Base-by-base conservation (phyloP, 192 early-diverging fungal species). In the Dissophora ornata region DNA sequence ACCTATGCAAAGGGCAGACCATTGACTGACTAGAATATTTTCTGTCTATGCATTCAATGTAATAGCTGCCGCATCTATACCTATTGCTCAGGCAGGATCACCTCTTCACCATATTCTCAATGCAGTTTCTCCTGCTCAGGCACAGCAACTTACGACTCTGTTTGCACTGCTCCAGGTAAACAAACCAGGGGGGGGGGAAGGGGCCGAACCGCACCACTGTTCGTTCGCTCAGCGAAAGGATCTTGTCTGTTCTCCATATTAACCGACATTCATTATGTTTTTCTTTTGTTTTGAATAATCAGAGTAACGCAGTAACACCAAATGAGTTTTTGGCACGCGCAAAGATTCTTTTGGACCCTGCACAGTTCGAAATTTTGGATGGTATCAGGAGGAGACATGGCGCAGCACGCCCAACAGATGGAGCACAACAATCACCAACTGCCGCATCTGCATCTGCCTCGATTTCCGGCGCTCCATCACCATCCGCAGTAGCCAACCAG, bases 341-440 rank as follows among this genome's bases (percentile, higher is more conserved):
- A 41, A 51, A 66, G 29, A 48, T n/a, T 13, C 45, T 84, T 22
- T 53, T 84, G 32, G 79, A 63, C n/a, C 64, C 69, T 47, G 78
- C 79, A 44, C 83, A 84, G 22, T 84, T 80, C 42, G 73, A 81
- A 33, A 79, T 80, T 54, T 29, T 84, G 30, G 71, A 84, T 65
- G 57, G 69, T 46, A 69, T 84, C 25, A 81, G 81, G 56, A 80
- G 71, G 30, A 70, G 77, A 55, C 71, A 79, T 29, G 66, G 42
- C 18, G 41, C 52, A 60, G 1, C 29, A 25, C 49, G 41, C 11
- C 21, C 44, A 46, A 41, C 33, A 57, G 34, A 28, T 11, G 44
- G 52, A 30, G 19, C 45, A 16, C 2, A 25, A 32, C 47, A 40
- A 19, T 32, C 33, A 32, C 29, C 61, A 47, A 9, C 13, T 22